Evolutionary conservation across 306 rosid species (phyloP).

Genomic region (Cucurbita ficifolia): DNA sequence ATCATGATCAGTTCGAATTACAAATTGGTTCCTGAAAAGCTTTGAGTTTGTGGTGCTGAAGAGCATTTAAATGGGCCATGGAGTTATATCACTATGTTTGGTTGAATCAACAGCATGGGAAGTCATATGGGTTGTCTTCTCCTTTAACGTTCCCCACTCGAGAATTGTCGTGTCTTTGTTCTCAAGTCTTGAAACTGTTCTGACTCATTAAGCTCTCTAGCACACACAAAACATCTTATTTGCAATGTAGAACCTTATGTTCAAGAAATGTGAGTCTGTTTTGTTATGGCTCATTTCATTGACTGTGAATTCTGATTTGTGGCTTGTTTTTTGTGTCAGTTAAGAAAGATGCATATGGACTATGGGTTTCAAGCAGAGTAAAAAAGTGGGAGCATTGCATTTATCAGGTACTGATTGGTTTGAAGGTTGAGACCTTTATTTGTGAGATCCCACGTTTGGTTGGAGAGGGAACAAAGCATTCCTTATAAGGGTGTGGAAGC

Average conservation of each 20-base stretch:
- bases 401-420: not conserved
- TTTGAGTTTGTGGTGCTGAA: conserved; percentile 16
- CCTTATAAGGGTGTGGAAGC: no score
- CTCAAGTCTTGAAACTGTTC: not conserved
- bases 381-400: not conserved
- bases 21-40: not conserved
- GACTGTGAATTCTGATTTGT: not conserved
- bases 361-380: not conserved
- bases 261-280: not conserved
- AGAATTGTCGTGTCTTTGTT: not conserved
- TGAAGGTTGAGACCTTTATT: not conserved
- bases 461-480: no score
- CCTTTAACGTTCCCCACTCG: not conserved
- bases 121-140: conserved; percentile 47
- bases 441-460: no score
- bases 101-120: conserved; percentile 23
- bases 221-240: not conserved
- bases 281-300: not conserved
- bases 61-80: conserved; percentile 17
- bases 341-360: not conserved
- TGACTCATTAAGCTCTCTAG: not conserved
- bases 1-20: not conserved
- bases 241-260: not conserved
- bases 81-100: conserved; percentile 12
- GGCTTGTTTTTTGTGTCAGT: not conserved